phyloP scores from a whole-genome alignment of 768 basidiomycete genomes.

The Tulasnella sp. region DNA sequence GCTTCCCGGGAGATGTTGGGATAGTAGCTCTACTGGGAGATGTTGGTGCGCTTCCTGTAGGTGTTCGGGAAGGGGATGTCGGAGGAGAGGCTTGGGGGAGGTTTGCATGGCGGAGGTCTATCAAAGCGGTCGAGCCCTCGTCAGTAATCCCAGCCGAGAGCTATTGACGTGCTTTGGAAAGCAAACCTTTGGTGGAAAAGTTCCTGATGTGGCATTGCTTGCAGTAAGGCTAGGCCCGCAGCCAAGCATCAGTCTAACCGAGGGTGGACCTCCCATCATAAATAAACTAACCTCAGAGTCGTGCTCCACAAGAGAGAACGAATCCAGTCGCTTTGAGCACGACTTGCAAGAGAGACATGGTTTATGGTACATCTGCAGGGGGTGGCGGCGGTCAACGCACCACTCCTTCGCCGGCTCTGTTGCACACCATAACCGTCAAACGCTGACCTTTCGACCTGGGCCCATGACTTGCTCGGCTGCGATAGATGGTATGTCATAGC shows the following conservation, averaged over 20 bases:
- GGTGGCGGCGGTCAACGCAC: slow-evolving; percentile 18
- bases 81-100: slow-evolving; percentile 29
- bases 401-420: not conserved
- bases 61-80: slow-evolving; percentile 10
- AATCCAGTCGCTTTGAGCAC: slow-evolving; percentile 77
- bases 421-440: not conserved
- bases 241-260: not conserved
- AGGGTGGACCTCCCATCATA: not conserved
- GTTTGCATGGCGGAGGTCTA: slow-evolving; percentile 33
- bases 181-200: slow-evolving; percentile 55
- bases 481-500: not conserved
- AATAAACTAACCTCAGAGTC: slow-evolving; percentile 60
- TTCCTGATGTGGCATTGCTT: slow-evolving; percentile 76
- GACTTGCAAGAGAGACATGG: slow-evolving; percentile 72
- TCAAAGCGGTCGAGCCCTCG: slow-evolving; percentile 45
- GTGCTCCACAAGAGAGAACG: slow-evolving; percentile 72
- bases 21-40: not conserved
- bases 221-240: slow-evolving; percentile 43
- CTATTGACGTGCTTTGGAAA: slow-evolving; percentile 45
- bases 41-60: not conserved
- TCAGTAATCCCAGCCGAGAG: slow-evolving; percentile 44
- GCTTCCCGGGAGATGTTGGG: slow-evolving; percentile 24
- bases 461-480: slow-evolving; percentile 79
- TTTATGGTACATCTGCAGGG: slow-evolving; percentile 70
- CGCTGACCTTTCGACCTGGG: slow-evolving; percentile 76